Base-by-base conservation (phyloP, 306 rosid species). In the Styphnolobium japonicum region DNA sequence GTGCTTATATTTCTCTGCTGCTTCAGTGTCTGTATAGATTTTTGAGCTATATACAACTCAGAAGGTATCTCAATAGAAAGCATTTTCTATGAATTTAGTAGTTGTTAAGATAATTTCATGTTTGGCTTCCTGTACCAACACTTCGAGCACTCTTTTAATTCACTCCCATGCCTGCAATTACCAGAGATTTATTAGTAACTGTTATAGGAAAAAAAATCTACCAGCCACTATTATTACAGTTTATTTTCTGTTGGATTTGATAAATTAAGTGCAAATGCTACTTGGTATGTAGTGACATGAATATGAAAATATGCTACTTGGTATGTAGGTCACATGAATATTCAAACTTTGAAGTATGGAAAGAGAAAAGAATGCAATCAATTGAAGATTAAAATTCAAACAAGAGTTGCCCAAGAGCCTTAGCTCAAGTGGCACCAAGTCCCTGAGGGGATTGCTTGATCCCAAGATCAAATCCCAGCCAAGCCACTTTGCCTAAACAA, bases 101-200 rank as follows among this genome's bases (percentile, higher is more conserved):
- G n/a, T 70, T 46, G 57, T 33, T 73, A 31, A 34, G 74, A n/a
- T n/a, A n/a, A n/a, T n/a, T 70, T 80, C 52, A 51, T 67, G 16
- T 73, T 10, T 62, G 72, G 43, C 62, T 55, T 82, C 70, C 39
- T 52, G 72, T 65, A 64, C 71, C 85, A 51, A 73, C 6, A 71
- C 73, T 49, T 14, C 23, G 61, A 36, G 36, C 53, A 37, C 66
- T 79, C 71, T 74, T 82, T 79, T 77, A 93, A 86, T 77, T 87
- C 62, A 91, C 69, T 83, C 83, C 98, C 98, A 89, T 53, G 93
- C 94, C 98, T 93, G 96, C 90, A 88, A 77, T 69, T 62, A 81
- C 37, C 72, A 70, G 15, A 83, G 18, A 49, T 31, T n/a, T n/a
- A n/a, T 63, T 31, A 58, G 57, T 8, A 49, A 45, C 40, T 75